Percentiles rank a stretch among this genome's conserved stretches.
These are phyloP conservation scores for Coemansia sp. DNA, from an alignment of 192 early-diverging fungal genomes.

Conservation along the genomic window DNA sequence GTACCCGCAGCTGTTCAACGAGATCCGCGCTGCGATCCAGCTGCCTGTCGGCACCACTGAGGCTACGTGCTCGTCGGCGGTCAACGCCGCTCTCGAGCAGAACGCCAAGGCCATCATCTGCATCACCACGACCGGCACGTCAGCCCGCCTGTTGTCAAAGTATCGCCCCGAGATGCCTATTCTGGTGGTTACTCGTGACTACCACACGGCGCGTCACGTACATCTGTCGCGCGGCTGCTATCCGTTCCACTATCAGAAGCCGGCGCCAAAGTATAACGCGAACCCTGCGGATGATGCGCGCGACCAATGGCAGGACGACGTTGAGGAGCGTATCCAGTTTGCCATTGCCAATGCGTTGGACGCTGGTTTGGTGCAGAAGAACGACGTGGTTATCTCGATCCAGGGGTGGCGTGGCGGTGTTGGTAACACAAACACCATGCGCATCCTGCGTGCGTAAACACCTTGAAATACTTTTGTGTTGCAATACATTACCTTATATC, in stretches of 20 bases:
- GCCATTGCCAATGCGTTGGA: conserved; percentile 74
- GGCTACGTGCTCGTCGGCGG: conserved; percentile 89
- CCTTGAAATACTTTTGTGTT: no score
- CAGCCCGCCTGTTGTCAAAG: conserved; percentile 88
- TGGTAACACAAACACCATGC: conserved; percentile 84
- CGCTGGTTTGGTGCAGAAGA: conserved; percentile 63
- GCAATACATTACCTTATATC: no score
- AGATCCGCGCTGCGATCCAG: conserved; percentile 73
- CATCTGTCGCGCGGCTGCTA: conserved; percentile 82
- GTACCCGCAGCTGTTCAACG: conserved; percentile 92
- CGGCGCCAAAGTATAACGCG: conserved; percentile 26
- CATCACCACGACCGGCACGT: conserved; percentile 84
- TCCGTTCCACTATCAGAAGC: conserved; percentile 70
- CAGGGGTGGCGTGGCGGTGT: conserved; percentile 78
- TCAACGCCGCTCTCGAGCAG: conserved; percentile 77
- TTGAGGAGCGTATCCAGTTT: conserved; percentile 74
- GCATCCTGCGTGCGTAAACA: conserved; percentile 62
- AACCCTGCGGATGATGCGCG: conserved; percentile 49
- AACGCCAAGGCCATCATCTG: conserved; percentile 87
- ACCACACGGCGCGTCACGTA: conserved; percentile 68
- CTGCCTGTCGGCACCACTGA: conserved; percentile 85
- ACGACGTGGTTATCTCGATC: conserved; percentile 71
- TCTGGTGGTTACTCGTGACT: conserved; percentile 84
- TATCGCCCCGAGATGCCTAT: conserved; percentile 92
- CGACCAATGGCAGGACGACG: conserved; percentile 80